Percentiles rank a stretch among this genome's conserved stretches.
phyloP scores from a whole-genome alignment of 1,139 yeast species.

The Sugiyamaella neomexicana region DNA sequence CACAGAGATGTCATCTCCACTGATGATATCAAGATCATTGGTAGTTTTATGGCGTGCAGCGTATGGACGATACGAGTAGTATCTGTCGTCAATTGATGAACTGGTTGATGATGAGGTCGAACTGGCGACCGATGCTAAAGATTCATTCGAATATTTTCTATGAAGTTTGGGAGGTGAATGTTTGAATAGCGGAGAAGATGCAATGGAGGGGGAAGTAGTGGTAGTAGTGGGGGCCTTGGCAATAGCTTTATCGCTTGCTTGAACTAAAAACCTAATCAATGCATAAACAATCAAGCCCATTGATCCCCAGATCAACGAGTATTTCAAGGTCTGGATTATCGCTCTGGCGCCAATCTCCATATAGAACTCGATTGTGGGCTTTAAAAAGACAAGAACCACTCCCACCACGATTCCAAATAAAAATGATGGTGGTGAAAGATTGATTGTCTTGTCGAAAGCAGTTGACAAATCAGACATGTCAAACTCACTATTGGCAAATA shows the following conservation, averaged over 20 bases:
- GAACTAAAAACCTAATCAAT: constrained; percentile 23
- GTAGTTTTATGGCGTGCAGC: constrained; percentile 18
- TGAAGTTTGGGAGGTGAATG: constrained; percentile 15
- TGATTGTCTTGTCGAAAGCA: constrained; percentile 6
- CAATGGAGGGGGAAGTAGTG: constrained; percentile 3
- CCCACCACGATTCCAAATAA: constrained; percentile 33
- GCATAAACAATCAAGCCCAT: constrained; percentile 29
- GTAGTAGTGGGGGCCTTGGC: constrained; percentile 18
- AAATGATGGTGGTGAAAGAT: constrained; percentile 31
- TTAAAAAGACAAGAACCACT: constrained; percentile 27
- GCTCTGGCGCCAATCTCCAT: constrained; percentile 32
- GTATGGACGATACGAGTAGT: constrained; percentile 27
- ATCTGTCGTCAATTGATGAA: constrained; percentile 18
- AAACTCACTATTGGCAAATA: background rate
- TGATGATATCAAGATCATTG: constrained; percentile 18
- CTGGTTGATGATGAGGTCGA: constrained; percentile 3
- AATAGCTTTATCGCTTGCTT: background rate
- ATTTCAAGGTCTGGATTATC: constrained; percentile 26
- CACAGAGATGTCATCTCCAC: constrained; percentile 27
- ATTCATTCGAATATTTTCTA: constrained; percentile 18
- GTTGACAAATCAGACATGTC: constrained; percentile 13
- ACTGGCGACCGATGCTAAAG: constrained; percentile 6
- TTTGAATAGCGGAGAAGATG: background rate
- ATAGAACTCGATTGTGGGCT: constrained; percentile 32
- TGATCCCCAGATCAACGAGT: constrained; percentile 32